phyloP scores from a whole-genome alignment of 2,329 filamentous ascomycete genomes.

The Curvularia lunata region DNA sequence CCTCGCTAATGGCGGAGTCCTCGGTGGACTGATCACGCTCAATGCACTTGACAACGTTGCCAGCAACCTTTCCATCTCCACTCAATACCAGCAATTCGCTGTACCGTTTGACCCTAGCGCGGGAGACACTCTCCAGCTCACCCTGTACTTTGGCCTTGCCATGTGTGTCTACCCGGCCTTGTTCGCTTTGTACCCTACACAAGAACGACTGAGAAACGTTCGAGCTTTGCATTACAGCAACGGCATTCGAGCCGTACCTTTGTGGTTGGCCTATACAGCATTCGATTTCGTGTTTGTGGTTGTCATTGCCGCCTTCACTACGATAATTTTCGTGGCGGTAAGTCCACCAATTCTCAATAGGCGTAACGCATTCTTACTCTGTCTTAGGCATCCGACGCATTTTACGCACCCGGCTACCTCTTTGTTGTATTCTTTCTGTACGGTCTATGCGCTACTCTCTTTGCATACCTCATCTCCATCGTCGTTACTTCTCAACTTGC shows the following conservation, averaged over 20 bases:
- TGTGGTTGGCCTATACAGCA: constrained; percentile 82
- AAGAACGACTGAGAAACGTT: constrained; percentile 79
- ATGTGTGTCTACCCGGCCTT: constrained; percentile 82
- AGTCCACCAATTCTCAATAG: constrained; percentile 11
- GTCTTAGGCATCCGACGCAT: constrained; percentile 62
- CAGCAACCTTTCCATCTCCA: constrained; percentile 71
- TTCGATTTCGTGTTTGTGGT: constrained; percentile 83
- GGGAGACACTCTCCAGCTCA: constrained; percentile 77
- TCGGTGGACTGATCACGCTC: constrained; percentile 75
- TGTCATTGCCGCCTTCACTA: constrained; percentile 67
- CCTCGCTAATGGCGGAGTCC: constrained; percentile 68
- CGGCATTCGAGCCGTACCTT: constrained; percentile 78
- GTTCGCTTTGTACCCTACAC: constrained; percentile 87
- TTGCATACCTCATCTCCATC: constrained; percentile 82
- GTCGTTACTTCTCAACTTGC: constrained; percentile 80
- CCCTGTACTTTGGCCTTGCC: constrained; percentile 81
- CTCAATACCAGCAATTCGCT: constrained; percentile 77
- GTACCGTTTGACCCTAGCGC: constrained; percentile 71
- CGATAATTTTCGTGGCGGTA: constrained; percentile 70
- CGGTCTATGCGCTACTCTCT: constrained; percentile 75
- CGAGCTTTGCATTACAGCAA: constrained; percentile 90
- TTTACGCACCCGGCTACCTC: constrained; percentile 81
- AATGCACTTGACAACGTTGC: constrained; percentile 88
- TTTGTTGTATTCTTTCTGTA: constrained; percentile 83
- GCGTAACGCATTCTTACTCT: constrained; percentile 17